Base-by-base conservation (phyloP, 2,329 filamentous ascomycete genomes). In the Fusarium sp. region DNA sequence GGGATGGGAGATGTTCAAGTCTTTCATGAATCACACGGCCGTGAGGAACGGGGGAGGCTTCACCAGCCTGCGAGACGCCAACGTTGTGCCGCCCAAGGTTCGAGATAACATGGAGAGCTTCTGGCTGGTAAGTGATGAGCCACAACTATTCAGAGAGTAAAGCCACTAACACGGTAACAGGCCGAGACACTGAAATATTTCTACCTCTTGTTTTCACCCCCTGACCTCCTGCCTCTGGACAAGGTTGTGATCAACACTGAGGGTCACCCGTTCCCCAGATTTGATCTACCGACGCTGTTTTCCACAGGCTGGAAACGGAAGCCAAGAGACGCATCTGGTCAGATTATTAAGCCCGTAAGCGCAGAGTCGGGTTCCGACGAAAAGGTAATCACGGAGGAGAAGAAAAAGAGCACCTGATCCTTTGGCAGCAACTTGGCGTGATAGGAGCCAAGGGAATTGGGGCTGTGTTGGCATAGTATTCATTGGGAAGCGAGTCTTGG, bases 31-130 rank as follows among this genome's bases (percentile, higher is more conserved):
- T 75, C 87, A 97, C 79, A 97, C 93, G 0, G 88, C 91, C 6
- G 91, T 97, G 2, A 85, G 88, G 44, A 90, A 94, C 38, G 89
- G 89, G 36, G 89, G 89, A 38, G 93, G 93, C 0, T 98, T 96
- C 77, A 93, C 92, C 1, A 94, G 91, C 70, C 83, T 98, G 66
- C 85, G 85, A 16, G 88, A 96, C 76, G 94, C 93, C 25, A 89
- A 90, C 70, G 80, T 81, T 5, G 80, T 96, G 9, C 93, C 94
- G 18, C 89, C 93, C 0, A 79, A 83, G 13, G 82, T 84, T 49
- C 85, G 89, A 65, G 95, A 99, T 80, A 98, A 98, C 74, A 97
- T 99, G 95, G 96, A 99, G 82, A 96, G 93, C 77, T 98, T 98
- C 82, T 99, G 96, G 96, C 87, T 99, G 84, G 91, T 93, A 81